Conservation (phyloP, 352 stramenopile genomes). For the Globisporangium cylindrosporum region DNA sequence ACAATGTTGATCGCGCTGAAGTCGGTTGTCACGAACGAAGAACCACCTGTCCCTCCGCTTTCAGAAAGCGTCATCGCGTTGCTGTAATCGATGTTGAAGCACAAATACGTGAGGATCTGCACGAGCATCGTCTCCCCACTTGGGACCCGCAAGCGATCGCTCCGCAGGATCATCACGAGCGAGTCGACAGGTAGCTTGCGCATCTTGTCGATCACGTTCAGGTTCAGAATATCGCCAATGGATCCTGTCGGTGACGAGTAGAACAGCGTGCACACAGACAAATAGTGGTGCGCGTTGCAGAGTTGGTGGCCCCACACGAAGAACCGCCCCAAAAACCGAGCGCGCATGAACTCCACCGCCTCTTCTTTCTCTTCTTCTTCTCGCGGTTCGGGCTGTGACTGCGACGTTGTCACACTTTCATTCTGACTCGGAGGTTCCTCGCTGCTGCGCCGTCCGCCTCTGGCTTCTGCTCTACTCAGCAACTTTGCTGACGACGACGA, state of each 20-base stretch:
- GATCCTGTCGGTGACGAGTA: constrained; percentile 36
- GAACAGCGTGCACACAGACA: constrained; percentile 63
- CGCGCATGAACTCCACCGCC: constrained; percentile 21
- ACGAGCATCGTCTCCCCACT: constrained; percentile 53
- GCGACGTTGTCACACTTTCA: constrained; percentile 10
- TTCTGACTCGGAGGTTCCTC: constrained; percentile 10
- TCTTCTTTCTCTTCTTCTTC: background rate
- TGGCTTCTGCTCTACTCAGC: background rate
- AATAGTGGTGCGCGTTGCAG: constrained; percentile 69
- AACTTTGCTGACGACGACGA: background rate
- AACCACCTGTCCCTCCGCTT: background rate
- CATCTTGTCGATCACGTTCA: constrained; percentile 29
- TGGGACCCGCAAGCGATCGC: constrained; percentile 56
- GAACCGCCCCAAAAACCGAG: constrained; percentile 28
- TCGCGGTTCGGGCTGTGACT: background rate
- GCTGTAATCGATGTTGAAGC: constrained; percentile 28
- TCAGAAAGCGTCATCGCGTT: background rate
- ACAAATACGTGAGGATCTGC: constrained; percentile 36
- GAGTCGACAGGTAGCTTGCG: constrained; percentile 54
- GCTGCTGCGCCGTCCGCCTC: background rate
- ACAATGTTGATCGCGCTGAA: constrained; percentile 35
- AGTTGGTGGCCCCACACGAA: constrained; percentile 59
- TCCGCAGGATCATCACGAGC: constrained; percentile 52
- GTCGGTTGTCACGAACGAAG: background rate
- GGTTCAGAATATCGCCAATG: constrained; percentile 7